phyloP scores from a whole-genome alignment of 23 red algal species.

The Gracilariopsis chorda region DNA sequence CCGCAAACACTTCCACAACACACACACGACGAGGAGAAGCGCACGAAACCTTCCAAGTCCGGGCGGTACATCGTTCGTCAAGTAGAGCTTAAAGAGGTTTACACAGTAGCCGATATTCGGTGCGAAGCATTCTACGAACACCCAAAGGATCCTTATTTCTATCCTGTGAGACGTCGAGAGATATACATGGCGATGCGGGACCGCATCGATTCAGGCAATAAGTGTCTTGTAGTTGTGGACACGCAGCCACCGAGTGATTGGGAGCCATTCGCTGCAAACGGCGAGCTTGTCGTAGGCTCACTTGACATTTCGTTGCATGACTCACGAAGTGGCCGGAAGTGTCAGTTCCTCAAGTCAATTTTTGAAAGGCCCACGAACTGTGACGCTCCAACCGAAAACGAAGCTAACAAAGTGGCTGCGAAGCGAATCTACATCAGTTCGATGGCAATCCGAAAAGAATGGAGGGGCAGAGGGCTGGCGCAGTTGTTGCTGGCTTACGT shows the following conservation, averaged over 20 bases:
- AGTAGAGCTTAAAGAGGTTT: slow-evolving; percentile 36
- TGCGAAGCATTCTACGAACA: slow-evolving; percentile 58
- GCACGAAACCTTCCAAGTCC: background rate
- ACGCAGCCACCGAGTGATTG: slow-evolving; percentile 8
- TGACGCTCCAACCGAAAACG: background rate
- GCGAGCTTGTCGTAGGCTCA: slow-evolving; percentile 46
- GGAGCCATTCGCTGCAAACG: slow-evolving; percentile 4
- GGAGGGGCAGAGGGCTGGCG: slow-evolving; percentile 53
- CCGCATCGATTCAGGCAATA: slow-evolving; percentile 30
- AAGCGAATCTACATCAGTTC: slow-evolving; percentile 60
- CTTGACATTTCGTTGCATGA: slow-evolving; percentile 50
- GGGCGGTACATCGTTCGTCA: slow-evolving; percentile 20
- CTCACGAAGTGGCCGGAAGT: background rate
- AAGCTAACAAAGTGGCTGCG: background rate
- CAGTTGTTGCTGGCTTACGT: slow-evolving; percentile 20
- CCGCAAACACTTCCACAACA: background rate
- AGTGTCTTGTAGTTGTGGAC: slow-evolving; percentile 54
- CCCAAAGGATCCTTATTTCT: slow-evolving; percentile 41
- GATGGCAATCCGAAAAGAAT: slow-evolving; percentile 58
- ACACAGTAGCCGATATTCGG: slow-evolving; percentile 65
- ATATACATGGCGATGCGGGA: slow-evolving; percentile 57
- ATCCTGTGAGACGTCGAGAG: slow-evolving; percentile 52
- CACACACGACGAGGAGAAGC: background rate
- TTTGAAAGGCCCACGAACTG: background rate
- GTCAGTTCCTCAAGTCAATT: background rate